Conservation (phyloP, 257 asterid genomes). For the Scutellaria minor region DNA sequence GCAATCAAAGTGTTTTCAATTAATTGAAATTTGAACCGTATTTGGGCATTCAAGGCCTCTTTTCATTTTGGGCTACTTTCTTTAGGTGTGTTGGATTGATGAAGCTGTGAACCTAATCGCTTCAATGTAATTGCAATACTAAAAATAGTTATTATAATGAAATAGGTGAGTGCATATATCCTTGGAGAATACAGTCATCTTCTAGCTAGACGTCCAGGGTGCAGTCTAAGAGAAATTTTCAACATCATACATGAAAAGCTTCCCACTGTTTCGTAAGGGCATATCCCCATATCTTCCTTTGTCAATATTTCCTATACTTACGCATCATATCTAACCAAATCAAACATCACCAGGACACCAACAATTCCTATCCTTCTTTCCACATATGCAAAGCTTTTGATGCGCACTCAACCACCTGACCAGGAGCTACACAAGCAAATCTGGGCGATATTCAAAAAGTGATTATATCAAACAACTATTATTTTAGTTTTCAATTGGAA, state of each 20-base stretch:
- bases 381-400: conserved; percentile 87
- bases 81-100: conserved; percentile 12
- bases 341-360: conserved; percentile 64
- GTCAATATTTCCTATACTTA: conserved; percentile 30
- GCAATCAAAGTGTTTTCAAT: conserved; percentile 14
- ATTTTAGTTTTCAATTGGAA: conserved; percentile 17
- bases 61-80: neutral
- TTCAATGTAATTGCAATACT: conserved; percentile 11
- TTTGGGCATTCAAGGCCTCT: conserved; percentile 20
- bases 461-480: conserved; percentile 28
- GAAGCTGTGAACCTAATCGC: conserved; percentile 23
- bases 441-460: conserved; percentile 86
- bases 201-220: conserved; percentile 91
- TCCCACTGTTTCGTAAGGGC: conserved; percentile 91
- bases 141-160: conserved; percentile 30
- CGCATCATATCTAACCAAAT: conserved; percentile 32
- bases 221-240: conserved; percentile 87
- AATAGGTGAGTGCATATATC: conserved; percentile 87
- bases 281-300: conserved; percentile 35
- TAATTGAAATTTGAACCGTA: conserved; percentile 4
- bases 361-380: conserved; percentile 91
- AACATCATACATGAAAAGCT: conserved; percentile 83
- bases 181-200: conserved; percentile 98
- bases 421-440: conserved; percentile 81
- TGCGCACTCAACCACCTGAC: conserved; percentile 93